phyloP scores from a whole-genome alignment of 495 filamentous ascomycete species.

The Xylaria bambusicola region DNA sequence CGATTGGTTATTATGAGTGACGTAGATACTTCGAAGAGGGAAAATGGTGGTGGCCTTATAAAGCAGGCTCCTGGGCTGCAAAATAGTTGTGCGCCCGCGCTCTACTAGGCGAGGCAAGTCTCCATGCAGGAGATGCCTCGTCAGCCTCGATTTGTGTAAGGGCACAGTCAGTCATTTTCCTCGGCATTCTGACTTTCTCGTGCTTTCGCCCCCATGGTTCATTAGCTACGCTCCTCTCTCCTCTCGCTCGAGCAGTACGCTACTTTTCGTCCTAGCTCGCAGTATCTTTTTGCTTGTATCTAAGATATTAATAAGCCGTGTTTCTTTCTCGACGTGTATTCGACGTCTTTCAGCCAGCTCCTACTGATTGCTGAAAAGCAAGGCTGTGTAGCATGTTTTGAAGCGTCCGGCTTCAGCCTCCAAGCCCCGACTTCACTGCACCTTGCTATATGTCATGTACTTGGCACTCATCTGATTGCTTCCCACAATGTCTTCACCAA shows the following conservation, averaged over 20 bases:
- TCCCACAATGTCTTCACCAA: conserved; percentile 5
- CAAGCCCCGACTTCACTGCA: background rate
- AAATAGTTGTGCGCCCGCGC: conserved; percentile 8
- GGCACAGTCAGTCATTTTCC: conserved; percentile 7
- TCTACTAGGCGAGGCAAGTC: conserved; percentile 11
- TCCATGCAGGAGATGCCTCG: conserved; percentile 11
- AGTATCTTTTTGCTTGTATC: background rate
- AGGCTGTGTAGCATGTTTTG: conserved; percentile 5
- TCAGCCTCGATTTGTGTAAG: conserved; percentile 16
- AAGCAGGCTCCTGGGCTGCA: conserved; percentile 1
- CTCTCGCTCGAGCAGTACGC: background rate
- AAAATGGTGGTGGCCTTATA: background rate
- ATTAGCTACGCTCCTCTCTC: conserved; percentile 1
- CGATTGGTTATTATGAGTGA: conserved; percentile 3
- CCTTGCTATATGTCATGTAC: no score
- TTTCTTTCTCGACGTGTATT: background rate
- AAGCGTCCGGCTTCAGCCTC: background rate
- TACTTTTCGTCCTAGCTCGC: background rate
- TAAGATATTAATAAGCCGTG: conserved; percentile 3
- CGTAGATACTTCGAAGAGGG: background rate
- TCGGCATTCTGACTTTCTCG: conserved; percentile 4
- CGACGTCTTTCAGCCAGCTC: background rate
- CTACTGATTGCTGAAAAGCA: background rate
- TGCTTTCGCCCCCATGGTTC: conserved; percentile 8
- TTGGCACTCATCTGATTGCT: background rate